Evolutionary conservation across 2,329 filamentous ascomycete genomes (phyloP).

Genomic region (Penicillium janthinellum): DNA sequence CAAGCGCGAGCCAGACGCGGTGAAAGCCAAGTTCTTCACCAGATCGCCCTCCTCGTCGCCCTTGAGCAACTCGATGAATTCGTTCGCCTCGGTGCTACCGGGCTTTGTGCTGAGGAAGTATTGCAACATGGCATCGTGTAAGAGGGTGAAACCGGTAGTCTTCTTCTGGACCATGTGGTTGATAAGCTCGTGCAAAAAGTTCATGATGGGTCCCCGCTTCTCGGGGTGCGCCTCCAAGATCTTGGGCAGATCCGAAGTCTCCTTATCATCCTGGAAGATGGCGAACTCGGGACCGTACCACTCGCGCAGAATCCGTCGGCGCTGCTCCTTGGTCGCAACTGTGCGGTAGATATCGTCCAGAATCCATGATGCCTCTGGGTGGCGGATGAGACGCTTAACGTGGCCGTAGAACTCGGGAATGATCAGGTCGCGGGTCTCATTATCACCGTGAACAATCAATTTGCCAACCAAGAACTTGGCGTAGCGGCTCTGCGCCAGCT

Average conservation of each 20-base stretch:
- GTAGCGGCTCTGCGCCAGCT: conserved; percentile 90
- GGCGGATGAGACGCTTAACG: conserved; percentile 90
- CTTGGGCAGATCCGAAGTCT: conserved; percentile 64
- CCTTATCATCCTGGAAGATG: conserved; percentile 66
- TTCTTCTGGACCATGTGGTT: conserved; percentile 95
- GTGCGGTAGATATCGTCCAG: conserved; percentile 94
- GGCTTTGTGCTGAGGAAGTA: conserved; percentile 81
- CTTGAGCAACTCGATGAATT: conserved; percentile 88
- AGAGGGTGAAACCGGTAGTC: conserved; percentile 93
- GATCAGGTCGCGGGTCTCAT: conserved; percentile 82
- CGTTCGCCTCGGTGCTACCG: conserved; percentile 77
- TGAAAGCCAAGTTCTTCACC: conserved; percentile 95
- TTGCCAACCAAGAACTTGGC: conserved; percentile 98
- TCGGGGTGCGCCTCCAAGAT: conserved; percentile 78
- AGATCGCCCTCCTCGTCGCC: conserved; percentile 88
- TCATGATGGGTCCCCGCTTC: conserved; percentile 86
- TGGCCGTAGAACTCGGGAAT: conserved; percentile 94
- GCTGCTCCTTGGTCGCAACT: conserved; percentile 82
- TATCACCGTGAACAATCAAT: conserved; percentile 87
- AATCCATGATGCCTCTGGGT: conserved; percentile 96
- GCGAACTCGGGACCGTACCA: conserved; percentile 97
- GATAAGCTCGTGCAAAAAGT: conserved; percentile 80
- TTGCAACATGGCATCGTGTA: conserved; percentile 97
- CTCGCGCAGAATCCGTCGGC: conserved; percentile 80
- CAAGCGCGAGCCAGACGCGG: conserved; percentile 79